Conservation (phyloP, 768 basidiomycete genomes). For the Dacryopinax primogenitus region DNA sequence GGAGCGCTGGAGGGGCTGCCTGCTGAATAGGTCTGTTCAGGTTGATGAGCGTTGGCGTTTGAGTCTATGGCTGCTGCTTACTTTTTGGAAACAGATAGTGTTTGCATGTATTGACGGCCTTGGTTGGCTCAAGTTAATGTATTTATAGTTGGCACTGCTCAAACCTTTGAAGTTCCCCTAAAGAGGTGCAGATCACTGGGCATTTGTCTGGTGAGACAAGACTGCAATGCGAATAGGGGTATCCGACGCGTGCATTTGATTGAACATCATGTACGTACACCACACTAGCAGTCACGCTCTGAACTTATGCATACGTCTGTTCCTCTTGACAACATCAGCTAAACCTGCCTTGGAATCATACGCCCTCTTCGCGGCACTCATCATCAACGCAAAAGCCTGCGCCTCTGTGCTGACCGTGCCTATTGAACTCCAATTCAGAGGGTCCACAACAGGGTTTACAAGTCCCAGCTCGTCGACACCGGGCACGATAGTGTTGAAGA, state of each 20-base stretch:
- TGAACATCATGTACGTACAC: no score
- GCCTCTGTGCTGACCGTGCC: slow-evolving; percentile 26
- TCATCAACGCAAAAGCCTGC: slow-evolving; percentile 25
- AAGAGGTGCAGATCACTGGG: no score
- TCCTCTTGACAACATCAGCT: neutral
- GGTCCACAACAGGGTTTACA: slow-evolving; percentile 30
- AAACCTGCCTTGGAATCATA: slow-evolving; percentile 20
- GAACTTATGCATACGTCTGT: neutral
- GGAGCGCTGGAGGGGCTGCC: slow-evolving; percentile 12
- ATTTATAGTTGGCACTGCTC: neutral
- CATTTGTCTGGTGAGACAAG: no score
- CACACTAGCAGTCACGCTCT: neutral
- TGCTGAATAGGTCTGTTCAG: neutral
- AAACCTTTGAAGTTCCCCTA: neutral
- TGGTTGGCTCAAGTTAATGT: slow-evolving; percentile 1
- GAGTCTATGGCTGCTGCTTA: no score
- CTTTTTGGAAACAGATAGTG: neutral
- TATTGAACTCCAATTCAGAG: slow-evolving; percentile 25
- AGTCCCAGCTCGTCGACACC: slow-evolving; percentile 29
- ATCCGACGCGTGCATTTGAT: no score
- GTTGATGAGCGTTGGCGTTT: neutral
- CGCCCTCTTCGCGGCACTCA: slow-evolving; percentile 24
- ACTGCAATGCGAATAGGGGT: no score
- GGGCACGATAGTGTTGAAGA: slow-evolving; percentile 26
- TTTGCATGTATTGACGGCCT: neutral